These are phyloP conservation scores for Rhodosporidiobolus odoratus DNA, from an alignment of 768 basidiomycete genomes.

Conservation along the genomic window DNA sequence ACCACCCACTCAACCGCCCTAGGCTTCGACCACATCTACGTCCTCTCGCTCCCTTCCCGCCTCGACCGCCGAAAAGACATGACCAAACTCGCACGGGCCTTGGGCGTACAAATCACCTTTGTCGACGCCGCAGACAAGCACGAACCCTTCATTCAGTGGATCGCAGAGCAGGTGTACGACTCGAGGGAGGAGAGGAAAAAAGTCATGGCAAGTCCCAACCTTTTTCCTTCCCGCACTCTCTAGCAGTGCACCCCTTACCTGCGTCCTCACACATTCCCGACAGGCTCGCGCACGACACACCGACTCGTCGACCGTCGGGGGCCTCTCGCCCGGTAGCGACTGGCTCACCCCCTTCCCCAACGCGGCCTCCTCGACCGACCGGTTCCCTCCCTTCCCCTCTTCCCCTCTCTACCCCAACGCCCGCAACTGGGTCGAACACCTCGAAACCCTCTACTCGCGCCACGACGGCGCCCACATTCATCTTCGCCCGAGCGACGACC, in stretches of 20 bases:
- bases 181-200: neutral
- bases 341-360: conserved; percentile 22
- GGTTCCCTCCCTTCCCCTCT: conserved; percentile 9
- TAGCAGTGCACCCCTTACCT: neutral
- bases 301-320: conserved; percentile 1
- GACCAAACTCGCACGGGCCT: conserved; percentile 35
- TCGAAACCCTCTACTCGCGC: conserved; percentile 25
- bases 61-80: conserved; percentile 40
- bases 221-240: neutral
- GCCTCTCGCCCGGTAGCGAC: neutral
- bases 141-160: conserved; percentile 39
- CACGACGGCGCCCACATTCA: neutral
- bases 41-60: conserved; percentile 40
- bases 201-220: conserved; percentile 17
- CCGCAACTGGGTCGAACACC: conserved; percentile 39
- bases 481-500: conserved; percentile 3
- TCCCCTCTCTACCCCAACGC: neutral
- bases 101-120: conserved; percentile 40
- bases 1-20: conserved; percentile 26
- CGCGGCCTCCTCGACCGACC: neutral
- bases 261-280: neutral
- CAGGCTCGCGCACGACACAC: conserved; percentile 8
- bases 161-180: conserved; percentile 40
- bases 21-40: conserved; percentile 41
- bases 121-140: conserved; percentile 40